Percentiles rank a stretch among this genome's conserved stretches.
Conservation (phyloP, 495 filamentous ascomycete species). For the Talaromyces nanjingensis region DNA sequence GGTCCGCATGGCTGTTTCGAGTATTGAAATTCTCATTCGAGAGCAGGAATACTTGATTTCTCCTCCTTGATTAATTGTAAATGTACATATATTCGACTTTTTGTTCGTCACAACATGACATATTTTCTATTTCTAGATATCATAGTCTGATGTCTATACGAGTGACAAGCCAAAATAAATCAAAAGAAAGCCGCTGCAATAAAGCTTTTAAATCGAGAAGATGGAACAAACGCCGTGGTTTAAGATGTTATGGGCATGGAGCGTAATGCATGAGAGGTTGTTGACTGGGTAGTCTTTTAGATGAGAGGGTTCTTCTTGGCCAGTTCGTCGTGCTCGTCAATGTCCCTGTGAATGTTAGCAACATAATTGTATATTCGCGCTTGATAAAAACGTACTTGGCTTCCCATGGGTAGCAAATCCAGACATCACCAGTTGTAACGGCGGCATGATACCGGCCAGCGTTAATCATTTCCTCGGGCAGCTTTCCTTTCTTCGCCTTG, state of each 20-base stretch:
- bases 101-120: not conserved
- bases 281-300: slow-evolving; percentile 14
- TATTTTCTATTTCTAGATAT: not conserved
- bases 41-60: not conserved
- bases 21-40: not conserved
- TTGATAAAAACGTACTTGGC: slow-evolving; percentile 51
- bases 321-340: slow-evolving; percentile 81
- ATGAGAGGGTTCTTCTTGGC: slow-evolving; percentile 47
- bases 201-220: not conserved
- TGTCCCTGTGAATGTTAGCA: slow-evolving; percentile 50
- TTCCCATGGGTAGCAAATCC: slow-evolving; percentile 99
- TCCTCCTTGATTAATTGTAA: not conserved
- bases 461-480: slow-evolving; percentile 75
- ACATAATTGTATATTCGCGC: not conserved
- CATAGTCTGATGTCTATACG: not conserved
- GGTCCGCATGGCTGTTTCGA: too few relatives aligned
- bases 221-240: not conserved
- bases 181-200: not conserved
- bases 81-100: not conserved
- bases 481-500: slow-evolving; percentile 83
- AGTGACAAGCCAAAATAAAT: not conserved
- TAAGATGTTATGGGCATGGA: not conserved
- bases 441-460: slow-evolving; percentile 77
- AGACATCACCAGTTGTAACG: slow-evolving; percentile 80
- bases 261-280: not conserved